These are phyloP conservation scores for Russula emetica DNA, from an alignment of 768 basidiomycete species.

Conservation along the genomic window DNA sequence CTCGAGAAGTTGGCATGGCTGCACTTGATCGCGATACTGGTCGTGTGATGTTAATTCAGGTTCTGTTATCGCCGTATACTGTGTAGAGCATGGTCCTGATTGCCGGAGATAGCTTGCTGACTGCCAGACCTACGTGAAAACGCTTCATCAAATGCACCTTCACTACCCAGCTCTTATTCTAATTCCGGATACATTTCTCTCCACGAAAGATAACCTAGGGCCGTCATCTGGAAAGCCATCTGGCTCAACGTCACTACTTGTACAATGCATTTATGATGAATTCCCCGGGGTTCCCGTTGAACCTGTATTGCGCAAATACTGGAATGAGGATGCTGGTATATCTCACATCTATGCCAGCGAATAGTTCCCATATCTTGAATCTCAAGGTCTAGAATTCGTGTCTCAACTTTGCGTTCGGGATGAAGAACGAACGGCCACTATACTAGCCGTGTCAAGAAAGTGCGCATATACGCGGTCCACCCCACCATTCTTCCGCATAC, in stretches of 20 bases:
- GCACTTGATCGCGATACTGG: slow-evolving; percentile 80
- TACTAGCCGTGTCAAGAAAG: slow-evolving; percentile 81
- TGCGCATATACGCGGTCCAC: slow-evolving; percentile 39
- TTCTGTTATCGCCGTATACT: slow-evolving; percentile 30
- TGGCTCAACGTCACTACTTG: slow-evolving; percentile 53
- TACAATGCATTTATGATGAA: slow-evolving; percentile 69
- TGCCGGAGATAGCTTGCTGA: slow-evolving; percentile 60
- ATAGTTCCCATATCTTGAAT: slow-evolving; percentile 5
- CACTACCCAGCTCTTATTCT: slow-evolving; percentile 68
- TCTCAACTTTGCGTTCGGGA: slow-evolving; percentile 74
- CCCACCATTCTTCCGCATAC: slow-evolving; percentile 4
- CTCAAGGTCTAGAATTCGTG: slow-evolving; percentile 70
- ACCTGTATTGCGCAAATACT: slow-evolving; percentile 71
- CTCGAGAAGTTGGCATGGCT: slow-evolving; percentile 82
- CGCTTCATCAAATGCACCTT: slow-evolving; percentile 78
- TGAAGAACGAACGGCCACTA: slow-evolving; percentile 73
- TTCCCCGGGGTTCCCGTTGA: slow-evolving; percentile 66
- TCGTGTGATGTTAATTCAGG: slow-evolving; percentile 73
- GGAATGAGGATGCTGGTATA: slow-evolving; percentile 78
- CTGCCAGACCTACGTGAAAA: slow-evolving; percentile 84
- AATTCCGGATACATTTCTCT: slow-evolving; percentile 78
- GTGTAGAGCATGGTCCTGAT: slow-evolving; percentile 3
- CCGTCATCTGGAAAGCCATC: slow-evolving; percentile 44
- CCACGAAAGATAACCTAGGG: slow-evolving; percentile 48
- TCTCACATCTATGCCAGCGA: slow-evolving; percentile 11